phyloP scores from a whole-genome alignment of 1,284 basidiomycete species.

The Cutaneotrichosporon cutaneum region DNA sequence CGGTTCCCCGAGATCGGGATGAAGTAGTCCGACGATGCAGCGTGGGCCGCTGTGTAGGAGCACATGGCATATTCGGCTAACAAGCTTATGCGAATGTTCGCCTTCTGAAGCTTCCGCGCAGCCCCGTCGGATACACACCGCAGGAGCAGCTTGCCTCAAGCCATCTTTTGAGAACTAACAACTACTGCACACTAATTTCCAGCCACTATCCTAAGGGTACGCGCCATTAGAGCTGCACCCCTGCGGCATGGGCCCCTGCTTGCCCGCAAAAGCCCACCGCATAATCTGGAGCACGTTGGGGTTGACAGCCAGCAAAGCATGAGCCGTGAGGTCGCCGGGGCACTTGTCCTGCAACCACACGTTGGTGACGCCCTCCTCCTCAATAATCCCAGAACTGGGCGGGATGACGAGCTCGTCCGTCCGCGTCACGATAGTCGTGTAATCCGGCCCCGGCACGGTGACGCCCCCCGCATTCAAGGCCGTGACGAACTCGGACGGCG shows the following conservation, averaged over 20 bases:
- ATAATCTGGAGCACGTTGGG: conserved; percentile 10
- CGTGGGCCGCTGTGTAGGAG: background rate
- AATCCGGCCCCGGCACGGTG: conserved; percentile 11
- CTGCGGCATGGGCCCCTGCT: background rate
- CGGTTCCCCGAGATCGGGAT: conserved; percentile 3
- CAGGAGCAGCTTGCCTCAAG: no score
- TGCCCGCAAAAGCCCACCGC: conserved; percentile 1
- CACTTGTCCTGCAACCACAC: conserved; percentile 18
- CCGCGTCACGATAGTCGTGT: conserved; percentile 14
- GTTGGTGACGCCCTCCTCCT: conserved; percentile 18
- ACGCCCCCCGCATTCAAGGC: conserved; percentile 13
- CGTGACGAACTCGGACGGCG: conserved; percentile 8
- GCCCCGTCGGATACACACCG: no score
- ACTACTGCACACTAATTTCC: background rate
- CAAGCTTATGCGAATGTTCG: background rate
- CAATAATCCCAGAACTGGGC: conserved; percentile 12
- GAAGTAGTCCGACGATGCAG: background rate
- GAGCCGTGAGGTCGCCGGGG: background rate
- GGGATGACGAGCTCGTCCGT: conserved; percentile 13
- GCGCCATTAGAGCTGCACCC: background rate
- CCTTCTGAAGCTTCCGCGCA: background rate
- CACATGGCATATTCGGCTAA: no score
- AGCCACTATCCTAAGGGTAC: background rate
- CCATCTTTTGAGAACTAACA: no score
- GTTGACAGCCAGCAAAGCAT: conserved; percentile 1